Evolutionary conservation across 2,329 filamentous ascomycete genomes (phyloP), one percentile per base, ranked within the genome.

Genomic region (Monosporascus ibericus): DNA sequence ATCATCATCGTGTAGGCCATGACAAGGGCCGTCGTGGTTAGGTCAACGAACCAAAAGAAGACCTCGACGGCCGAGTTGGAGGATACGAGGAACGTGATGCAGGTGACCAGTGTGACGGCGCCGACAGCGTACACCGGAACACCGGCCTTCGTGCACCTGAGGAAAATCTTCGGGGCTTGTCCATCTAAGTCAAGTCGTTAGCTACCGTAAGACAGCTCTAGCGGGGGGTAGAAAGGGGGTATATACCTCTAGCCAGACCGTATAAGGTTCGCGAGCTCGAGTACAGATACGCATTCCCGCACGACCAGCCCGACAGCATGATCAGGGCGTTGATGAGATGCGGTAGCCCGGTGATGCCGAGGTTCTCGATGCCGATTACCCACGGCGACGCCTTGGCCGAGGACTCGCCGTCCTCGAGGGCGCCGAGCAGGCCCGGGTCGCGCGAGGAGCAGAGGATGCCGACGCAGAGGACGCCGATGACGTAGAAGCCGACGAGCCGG

Each of bases 401-500:
- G 1, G 80, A 77, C 47, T 76, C 72, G 49, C 72, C 74, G 6
- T 72, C 71, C n/a, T 71, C 65, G 59, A 84, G 82, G 2, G 82
- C 82, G 18, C 72, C 75, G 9, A 67, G 72, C 58, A 86, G 69
- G 20, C 76, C 75, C 1, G 73, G 63, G 58, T 85, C 81, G 49
- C 84, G 75, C 62, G 81, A 80, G 17, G 82, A 72, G 56, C 85
- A 76, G 53, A 83, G 62, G 53, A 84, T 80, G 6, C 81, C 80
- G 18, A 84, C 76, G 39, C 72, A 75, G 3, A 87, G 71, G 11
- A 79, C 78, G 6, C 82, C 82, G 5, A 85, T 73, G 20, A 84
- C 74, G 68, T 84, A 85, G 67, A 86, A 85, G 0, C 74, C 67
- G 1, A 79, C 82, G 22, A 86, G 70, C 42, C 83, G 79, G 63